A percentile compares a stretch with the other conserved stretches of the same genome.
These are phyloP conservation scores for Alternaria infectoria DNA, from an alignment of 2,329 filamentous ascomycete species.

Conservation along the genomic window DNA sequence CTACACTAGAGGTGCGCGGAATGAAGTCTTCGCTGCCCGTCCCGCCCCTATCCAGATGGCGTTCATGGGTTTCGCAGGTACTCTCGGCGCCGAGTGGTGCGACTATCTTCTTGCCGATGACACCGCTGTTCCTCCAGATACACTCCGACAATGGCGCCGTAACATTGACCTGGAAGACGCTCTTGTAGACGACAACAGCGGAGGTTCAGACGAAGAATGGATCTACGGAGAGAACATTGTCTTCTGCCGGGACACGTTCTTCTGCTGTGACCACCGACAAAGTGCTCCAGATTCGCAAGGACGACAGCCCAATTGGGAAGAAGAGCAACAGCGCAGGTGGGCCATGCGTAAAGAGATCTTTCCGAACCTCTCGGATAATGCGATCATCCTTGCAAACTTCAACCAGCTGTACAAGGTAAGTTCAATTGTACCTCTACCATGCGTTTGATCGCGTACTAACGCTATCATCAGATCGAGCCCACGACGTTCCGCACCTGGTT, in stretches of 20 bases:
- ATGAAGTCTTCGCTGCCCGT: slow-evolving; percentile 94
- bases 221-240: slow-evolving; percentile 97
- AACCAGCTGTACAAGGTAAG: slow-evolving; percentile 97
- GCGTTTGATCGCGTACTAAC: slow-evolving; percentile 16
- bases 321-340: slow-evolving; percentile 84
- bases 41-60: slow-evolving; percentile 98
- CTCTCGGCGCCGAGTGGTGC: slow-evolving; percentile 96
- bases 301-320: slow-evolving; percentile 73
- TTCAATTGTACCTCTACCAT: neutral
- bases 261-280: slow-evolving; percentile 96
- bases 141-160: slow-evolving; percentile 77
- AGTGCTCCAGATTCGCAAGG: slow-evolving; percentile 78
- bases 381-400: slow-evolving; percentile 94
- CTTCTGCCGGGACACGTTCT: slow-evolving; percentile 93
- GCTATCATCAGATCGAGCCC: slow-evolving; percentile 79
- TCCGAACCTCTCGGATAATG: slow-evolving; percentile 78
- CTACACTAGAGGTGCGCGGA: slow-evolving; percentile 94
- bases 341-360: slow-evolving; percentile 93
- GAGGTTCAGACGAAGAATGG: slow-evolving; percentile 77
- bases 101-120: slow-evolving; percentile 94
- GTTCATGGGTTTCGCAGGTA: slow-evolving; percentile 98
- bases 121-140: slow-evolving; percentile 81
- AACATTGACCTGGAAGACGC: slow-evolving; percentile 77
- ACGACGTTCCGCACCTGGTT: slow-evolving; percentile 96
- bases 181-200: slow-evolving; percentile 67